Conservation (phyloP, 2,329 filamentous ascomycete species). For the Sporothrix globosa region DNA sequence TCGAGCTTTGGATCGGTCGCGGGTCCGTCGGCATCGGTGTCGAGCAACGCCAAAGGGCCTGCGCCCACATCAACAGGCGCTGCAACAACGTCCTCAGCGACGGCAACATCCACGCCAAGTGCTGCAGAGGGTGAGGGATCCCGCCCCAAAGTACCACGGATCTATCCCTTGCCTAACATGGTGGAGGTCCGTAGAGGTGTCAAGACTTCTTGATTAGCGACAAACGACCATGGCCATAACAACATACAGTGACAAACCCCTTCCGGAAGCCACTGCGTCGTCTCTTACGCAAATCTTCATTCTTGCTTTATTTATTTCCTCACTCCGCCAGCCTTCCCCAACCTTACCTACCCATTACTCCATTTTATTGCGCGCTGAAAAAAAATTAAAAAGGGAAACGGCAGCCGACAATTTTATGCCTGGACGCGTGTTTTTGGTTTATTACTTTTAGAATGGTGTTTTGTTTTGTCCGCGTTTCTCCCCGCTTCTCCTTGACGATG, state of each 20-base stretch:
- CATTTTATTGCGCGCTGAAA: not conserved
- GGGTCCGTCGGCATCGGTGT: slow-evolving; percentile 33
- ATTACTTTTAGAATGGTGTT: not conserved
- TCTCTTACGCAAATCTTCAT: too few relatives aligned
- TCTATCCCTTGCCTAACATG: slow-evolving; percentile 46
- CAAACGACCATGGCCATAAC: not conserved
- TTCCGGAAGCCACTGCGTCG: too few relatives aligned
- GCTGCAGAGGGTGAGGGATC: slow-evolving; percentile 39
- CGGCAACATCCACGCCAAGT: slow-evolving; percentile 30
- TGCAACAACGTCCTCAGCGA: slow-evolving; percentile 36
- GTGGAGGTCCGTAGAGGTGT: slow-evolving; percentile 47
- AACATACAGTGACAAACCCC: too few relatives aligned
- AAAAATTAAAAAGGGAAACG: not conserved
- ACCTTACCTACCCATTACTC: not conserved
- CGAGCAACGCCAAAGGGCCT: slow-evolving; percentile 33
- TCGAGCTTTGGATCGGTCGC: slow-evolving; percentile 50
- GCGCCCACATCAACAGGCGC: slow-evolving; percentile 31
- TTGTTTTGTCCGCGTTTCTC: not conserved
- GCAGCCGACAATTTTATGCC: not conserved
- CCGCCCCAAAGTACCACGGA: slow-evolving; percentile 44
- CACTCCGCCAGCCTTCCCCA: too few relatives aligned
- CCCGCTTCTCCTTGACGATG: too few relatives aligned
- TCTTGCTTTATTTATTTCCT: too few relatives aligned
- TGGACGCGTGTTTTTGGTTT: not conserved
- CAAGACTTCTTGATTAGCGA: slow-evolving; percentile 31